These are phyloP conservation scores for Biscutella laevigata DNA, from an alignment of 441 rosid genomes.

Conservation along the genomic window DNA sequence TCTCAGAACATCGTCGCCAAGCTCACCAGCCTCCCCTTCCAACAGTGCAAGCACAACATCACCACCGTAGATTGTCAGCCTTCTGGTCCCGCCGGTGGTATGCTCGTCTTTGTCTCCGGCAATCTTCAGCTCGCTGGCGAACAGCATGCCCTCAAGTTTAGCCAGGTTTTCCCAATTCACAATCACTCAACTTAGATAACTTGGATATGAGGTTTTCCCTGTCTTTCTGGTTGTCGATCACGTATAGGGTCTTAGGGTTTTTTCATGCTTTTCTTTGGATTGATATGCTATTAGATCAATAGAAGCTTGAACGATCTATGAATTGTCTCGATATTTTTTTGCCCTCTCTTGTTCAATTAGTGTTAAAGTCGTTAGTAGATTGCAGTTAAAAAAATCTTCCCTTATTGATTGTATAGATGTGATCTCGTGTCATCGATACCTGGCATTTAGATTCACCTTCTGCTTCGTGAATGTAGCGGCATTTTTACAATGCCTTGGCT, in stretches of 20 bases:
- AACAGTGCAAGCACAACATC: constrained; percentile 81
- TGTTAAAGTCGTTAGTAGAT: not conserved
- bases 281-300: constrained; percentile 6
- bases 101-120: constrained; percentile 93
- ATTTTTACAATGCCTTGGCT: not conserved
- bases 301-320: constrained; percentile 9
- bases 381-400: not conserved
- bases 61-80: constrained; percentile 93
- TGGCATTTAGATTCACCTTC: not conserved
- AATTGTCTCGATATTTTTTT: not conserved
- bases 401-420: not conserved
- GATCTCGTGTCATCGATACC: not conserved
- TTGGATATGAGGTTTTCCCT: not conserved
- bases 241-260: constrained; percentile 7
- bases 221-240: not conserved
- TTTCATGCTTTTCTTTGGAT: not conserved
- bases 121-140: constrained; percentile 87
- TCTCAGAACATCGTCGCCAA: constrained; percentile 74
- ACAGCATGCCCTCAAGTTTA: constrained; percentile 88
- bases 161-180: constrained; percentile 46
- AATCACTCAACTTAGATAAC: not conserved
- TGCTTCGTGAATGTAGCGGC: not conserved
- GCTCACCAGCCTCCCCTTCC: constrained; percentile 73
- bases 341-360: not conserved
- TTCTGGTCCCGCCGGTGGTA: constrained; percentile 76